Evolutionary conservation across 805 yeast genomes (phyloP).

Genomic region (Saccharomycopsis fibuligera): DNA sequence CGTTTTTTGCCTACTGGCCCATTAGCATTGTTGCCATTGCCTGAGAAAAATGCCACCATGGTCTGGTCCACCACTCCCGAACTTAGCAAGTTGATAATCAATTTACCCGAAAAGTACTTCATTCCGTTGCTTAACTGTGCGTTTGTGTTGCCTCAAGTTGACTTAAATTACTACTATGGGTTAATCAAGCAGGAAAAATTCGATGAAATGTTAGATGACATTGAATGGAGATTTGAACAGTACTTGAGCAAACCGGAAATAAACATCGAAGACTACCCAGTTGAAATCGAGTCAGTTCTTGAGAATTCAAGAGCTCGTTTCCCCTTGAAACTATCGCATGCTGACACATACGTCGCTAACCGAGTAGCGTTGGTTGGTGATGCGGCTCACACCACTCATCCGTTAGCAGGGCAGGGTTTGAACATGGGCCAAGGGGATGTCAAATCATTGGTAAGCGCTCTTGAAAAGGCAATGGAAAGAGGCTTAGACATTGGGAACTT

Average conservation of each 20-base stretch:
- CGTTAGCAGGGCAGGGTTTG: conserved; percentile 95
- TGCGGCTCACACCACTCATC: conserved; percentile 97
- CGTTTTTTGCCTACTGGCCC: conserved; percentile 90
- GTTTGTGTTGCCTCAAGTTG: conserved; percentile 69
- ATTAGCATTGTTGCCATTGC: conserved; percentile 82
- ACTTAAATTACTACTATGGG: conserved; percentile 62
- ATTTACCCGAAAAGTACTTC: conserved; percentile 56
- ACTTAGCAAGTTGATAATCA: conserved; percentile 54
- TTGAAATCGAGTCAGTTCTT: conserved; percentile 52
- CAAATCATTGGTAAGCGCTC: conserved; percentile 55
- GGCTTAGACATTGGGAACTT: conserved; percentile 87
- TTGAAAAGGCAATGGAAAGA: conserved; percentile 63
- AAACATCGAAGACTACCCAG: conserved; percentile 55
- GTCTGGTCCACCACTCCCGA: conserved; percentile 91
- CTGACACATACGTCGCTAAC: conserved; percentile 79
- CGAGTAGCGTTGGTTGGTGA: conserved; percentile 94
- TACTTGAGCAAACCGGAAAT: conserved; percentile 33
- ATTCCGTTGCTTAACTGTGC: conserved; percentile 78
- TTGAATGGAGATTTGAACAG: conserved; percentile 59
- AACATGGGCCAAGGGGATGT: conserved; percentile 98
- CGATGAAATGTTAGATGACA: conserved; percentile 54
- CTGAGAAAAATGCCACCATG: conserved; percentile 78
- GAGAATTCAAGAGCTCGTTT: conserved; percentile 73
- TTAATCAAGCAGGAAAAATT: conserved; percentile 28
- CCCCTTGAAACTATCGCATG: conserved; percentile 84